phyloP scores from a whole-genome alignment of 768 basidiomycete species.

The Gloeophyllum trabeum region DNA sequence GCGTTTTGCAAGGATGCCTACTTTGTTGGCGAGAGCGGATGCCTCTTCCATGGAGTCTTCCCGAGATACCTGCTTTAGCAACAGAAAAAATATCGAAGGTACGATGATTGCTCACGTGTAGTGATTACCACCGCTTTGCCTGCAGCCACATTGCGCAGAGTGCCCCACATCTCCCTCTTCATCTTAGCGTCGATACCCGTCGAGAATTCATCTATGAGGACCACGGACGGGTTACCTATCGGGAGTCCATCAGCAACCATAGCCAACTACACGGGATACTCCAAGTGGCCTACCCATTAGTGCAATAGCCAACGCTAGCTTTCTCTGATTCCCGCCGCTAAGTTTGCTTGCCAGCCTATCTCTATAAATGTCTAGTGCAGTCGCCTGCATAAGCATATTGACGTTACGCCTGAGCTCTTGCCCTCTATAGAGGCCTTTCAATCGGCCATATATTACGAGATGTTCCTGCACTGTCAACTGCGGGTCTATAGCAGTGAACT shows the following conservation, averaged over 20 bases:
- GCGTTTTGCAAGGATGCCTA: constrained; percentile 63
- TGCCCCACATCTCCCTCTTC: constrained; percentile 78
- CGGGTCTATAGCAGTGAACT: constrained; percentile 74
- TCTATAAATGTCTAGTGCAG: constrained; percentile 47
- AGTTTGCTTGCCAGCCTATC: constrained; percentile 65
- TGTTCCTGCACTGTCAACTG: constrained; percentile 75
- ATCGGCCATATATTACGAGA: constrained; percentile 54
- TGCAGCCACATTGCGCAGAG: constrained; percentile 47
- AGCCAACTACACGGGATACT: not conserved
- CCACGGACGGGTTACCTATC: constrained; percentile 61
- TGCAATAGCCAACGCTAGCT: constrained; percentile 66
- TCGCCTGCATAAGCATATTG: constrained; percentile 43
- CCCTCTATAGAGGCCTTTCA: constrained; percentile 53
- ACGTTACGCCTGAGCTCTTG: constrained; percentile 41
- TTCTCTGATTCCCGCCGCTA: constrained; percentile 73
- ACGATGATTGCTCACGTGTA: constrained; percentile 35
- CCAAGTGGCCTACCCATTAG: constrained; percentile 43
- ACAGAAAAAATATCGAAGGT: not conserved
- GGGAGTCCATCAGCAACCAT: not conserved
- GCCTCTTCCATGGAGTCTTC: constrained; percentile 81
- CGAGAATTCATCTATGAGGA: constrained; percentile 77
- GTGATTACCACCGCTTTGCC: constrained; percentile 68
- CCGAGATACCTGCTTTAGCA: not conserved
- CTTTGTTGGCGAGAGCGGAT: constrained; percentile 63
- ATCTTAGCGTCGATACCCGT: constrained; percentile 77